Conservation (phyloP, 176 grass and related monocot species). For the Cenchrus fungigraminus region DNA sequence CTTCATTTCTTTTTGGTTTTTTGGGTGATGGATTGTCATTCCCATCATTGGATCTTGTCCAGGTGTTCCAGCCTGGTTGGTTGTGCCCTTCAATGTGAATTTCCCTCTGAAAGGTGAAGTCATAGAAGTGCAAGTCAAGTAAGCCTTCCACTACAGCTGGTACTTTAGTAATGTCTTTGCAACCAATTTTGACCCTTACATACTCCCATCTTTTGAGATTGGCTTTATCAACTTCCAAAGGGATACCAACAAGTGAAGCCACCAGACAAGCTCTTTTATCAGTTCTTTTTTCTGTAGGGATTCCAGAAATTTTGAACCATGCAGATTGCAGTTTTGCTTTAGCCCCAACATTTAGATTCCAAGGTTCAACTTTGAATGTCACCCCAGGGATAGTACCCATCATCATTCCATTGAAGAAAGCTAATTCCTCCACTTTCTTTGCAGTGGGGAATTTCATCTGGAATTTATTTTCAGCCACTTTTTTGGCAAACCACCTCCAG, state of each 20-base stretch:
- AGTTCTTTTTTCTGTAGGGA: not conserved
- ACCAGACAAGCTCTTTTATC: rapidly evolving
- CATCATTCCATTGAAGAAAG: not conserved
- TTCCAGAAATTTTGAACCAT: not conserved
- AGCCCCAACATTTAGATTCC: not conserved
- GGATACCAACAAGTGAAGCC: not conserved
- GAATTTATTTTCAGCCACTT: not conserved
- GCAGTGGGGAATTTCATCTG: not conserved
- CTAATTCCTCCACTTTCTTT: not conserved
- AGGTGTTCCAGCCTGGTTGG: too few relatives aligned
- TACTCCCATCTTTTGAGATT: not conserved
- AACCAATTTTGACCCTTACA: too few relatives aligned
- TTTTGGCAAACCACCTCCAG: not conserved
- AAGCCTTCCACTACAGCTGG: too few relatives aligned
- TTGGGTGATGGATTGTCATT: too few relatives aligned
- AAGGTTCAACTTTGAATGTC: not conserved
- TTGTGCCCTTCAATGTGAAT: too few relatives aligned
- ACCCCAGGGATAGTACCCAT: not conserved
- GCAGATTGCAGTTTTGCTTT: rapidly evolving
- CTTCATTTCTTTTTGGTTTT: too few relatives aligned
- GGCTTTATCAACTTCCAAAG: not conserved
- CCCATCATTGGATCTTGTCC: too few relatives aligned
- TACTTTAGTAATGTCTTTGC: too few relatives aligned
- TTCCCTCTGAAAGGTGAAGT: too few relatives aligned
- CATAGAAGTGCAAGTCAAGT: too few relatives aligned